Conservation (phyloP, 2,329 filamentous ascomycete genomes). For the Aureobasidium namibiae region DNA sequence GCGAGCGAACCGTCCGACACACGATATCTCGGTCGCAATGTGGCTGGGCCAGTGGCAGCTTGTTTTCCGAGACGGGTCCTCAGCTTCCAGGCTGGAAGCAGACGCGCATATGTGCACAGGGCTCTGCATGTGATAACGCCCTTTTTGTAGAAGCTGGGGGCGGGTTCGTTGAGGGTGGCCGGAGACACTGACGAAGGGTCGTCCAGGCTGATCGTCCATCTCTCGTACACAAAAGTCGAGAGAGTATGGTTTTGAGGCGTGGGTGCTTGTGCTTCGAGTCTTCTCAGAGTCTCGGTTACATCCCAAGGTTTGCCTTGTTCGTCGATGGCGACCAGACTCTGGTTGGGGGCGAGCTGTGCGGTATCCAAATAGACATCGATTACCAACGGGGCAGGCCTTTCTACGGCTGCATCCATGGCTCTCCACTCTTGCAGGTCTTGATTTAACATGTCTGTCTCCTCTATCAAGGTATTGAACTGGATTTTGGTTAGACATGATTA, state of each 20-base stretch:
- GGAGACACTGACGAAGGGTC: constrained; percentile 48
- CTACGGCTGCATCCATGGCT: constrained; percentile 65
- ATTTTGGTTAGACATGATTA: not conserved
- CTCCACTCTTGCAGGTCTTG: constrained; percentile 80
- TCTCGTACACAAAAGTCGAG: constrained; percentile 76
- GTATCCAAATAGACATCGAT: constrained; percentile 70
- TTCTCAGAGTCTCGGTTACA: constrained; percentile 72
- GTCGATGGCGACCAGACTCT: constrained; percentile 81
- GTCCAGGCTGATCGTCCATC: constrained; percentile 82
- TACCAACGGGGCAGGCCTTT: constrained; percentile 71
- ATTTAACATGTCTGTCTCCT: constrained; percentile 81
- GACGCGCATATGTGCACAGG: constrained; percentile 70
- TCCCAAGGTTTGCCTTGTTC: constrained; percentile 89
- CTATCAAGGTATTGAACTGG: constrained; percentile 90
- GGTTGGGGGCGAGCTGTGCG: constrained; percentile 68
- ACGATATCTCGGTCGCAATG: constrained; percentile 69
- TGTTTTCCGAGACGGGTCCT: constrained; percentile 66
- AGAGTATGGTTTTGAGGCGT: constrained; percentile 39
- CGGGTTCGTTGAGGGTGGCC: constrained; percentile 46
- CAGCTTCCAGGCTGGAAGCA: constrained; percentile 82
- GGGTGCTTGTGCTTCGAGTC: constrained; percentile 42
- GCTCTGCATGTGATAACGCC: constrained; percentile 91
- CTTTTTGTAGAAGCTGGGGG: constrained; percentile 94
- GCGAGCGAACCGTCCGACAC: constrained; percentile 51
- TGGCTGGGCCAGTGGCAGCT: constrained; percentile 48